Percentiles rank a stretch among this genome's conserved stretches.
Conservation (phyloP, 352 stramenopile species). For the Discostella stelligera region DNA sequence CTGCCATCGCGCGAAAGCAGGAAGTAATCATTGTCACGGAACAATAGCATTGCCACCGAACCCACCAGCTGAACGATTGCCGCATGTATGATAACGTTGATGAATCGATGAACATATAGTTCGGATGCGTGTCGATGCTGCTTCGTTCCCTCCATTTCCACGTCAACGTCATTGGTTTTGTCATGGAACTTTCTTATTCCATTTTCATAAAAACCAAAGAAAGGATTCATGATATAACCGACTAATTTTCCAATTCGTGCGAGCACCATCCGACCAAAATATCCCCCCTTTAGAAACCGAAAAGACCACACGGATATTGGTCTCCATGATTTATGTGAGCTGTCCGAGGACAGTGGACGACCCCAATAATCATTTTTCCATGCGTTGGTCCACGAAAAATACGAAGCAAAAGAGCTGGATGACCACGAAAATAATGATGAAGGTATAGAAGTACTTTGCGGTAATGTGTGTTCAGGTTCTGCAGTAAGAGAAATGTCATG, state of each 20-base stretch:
- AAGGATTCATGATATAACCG: slow-evolving; percentile 1
- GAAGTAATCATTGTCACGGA: slow-evolving; percentile 22
- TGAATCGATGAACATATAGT: slow-evolving; percentile 64
- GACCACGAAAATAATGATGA: no score
- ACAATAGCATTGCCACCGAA: slow-evolving; percentile 49
- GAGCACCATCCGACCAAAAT: slow-evolving; percentile 5
- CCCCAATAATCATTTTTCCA: slow-evolving; percentile 81
- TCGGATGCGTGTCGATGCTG: slow-evolving; percentile 22
- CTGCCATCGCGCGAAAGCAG: neutral
- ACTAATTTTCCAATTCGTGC: slow-evolving; percentile 12
- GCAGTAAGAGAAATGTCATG: slow-evolving; percentile 46
- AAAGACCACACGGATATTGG: slow-evolving; percentile 74
- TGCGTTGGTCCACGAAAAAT: slow-evolving; percentile 30
- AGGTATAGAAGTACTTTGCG: neutral
- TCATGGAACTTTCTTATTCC: neutral
- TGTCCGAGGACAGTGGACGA: slow-evolving; percentile 46
- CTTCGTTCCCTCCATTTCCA: neutral
- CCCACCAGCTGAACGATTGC: slow-evolving; percentile 59
- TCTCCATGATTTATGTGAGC: slow-evolving; percentile 72
- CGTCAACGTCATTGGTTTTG: neutral
- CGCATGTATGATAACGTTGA: slow-evolving; percentile 74
- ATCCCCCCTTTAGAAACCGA: slow-evolving; percentile 56
- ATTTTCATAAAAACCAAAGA: slow-evolving; percentile 5
- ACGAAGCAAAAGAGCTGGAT: neutral
- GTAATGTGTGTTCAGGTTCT: neutral